Evolutionary conservation across 208 protist species (phyloP), one percentile per base, ranked within the genome.

Genomic region (Wallacemonas sp.): DNA sequence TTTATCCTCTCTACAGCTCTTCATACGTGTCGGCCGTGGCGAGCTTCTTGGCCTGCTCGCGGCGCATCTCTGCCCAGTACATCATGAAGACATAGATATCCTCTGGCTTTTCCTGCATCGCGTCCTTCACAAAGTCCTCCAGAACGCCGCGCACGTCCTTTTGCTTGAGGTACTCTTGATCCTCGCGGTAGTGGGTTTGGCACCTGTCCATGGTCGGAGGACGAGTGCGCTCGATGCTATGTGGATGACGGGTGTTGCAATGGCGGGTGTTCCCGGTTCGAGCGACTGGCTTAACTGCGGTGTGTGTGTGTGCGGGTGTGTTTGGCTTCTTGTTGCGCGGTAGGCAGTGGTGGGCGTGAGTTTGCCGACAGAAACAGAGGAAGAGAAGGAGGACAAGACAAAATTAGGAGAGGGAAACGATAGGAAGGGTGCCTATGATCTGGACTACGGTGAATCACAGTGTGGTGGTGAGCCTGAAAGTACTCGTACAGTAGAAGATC

Each of bases 151-250:
- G 80, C 41, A 89, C 78, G 32, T 80, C 71, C 23, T 80, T 71
- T 11, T 70, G 67, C 41, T 86, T 65, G 48, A 93, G 62, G 66
- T 90, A 93, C 61, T 68, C 77, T 69, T 76, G 77, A 68, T 81
- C 81, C 64, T 77, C 72, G 20, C 72, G 45, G 42, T 63, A 71
- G 39, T 64, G 67, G 3, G 3, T 52, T 28, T 67, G 46, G 18
- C 26, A 39, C 23, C 26, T 28, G 23, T 55, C 28, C 45, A 57
- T 62, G 42, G 32, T 55, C 12, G 46, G n/a, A n/a, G n/a, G n/a
- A n/a, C n/a, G n/a, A n/a, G n/a, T n/a, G n/a, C n/a, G n/a, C n/a
- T n/a, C n/a, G n/a, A n/a, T 33, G 44, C 12, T 33, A 41, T n/a
- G 11, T 16, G 16, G 65, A 8, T 59, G 44, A 25, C 44, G 22